Conservation (phyloP, 2,329 filamentous ascomycete genomes). For the Penicillium sp. region DNA sequence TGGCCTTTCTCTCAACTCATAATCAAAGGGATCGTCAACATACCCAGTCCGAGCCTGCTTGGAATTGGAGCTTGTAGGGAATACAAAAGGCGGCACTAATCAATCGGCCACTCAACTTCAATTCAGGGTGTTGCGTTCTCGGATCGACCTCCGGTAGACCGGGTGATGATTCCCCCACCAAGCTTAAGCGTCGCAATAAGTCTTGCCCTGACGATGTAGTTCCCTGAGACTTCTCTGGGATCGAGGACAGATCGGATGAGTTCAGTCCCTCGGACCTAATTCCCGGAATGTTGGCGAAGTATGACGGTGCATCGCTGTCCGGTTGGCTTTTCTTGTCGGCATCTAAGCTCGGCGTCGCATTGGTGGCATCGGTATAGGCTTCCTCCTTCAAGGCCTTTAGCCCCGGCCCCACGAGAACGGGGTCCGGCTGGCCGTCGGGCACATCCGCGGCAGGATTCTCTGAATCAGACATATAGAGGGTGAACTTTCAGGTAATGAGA, state of each 20-base stretch:
- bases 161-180: conserved; percentile 40
- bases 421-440: conserved; percentile 31
- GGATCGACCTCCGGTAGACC: conserved; percentile 53
- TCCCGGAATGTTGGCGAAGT: conserved; percentile 30
- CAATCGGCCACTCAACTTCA: conserved; percentile 61
- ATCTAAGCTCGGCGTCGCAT: conserved; percentile 28
- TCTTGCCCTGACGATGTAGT: conserved; percentile 51
- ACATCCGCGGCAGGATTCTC: conserved; percentile 22
- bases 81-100: conserved; percentile 66
- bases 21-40: conserved; percentile 12
- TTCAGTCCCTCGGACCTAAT: conserved; percentile 17
- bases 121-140: conserved; percentile 54
- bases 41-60: conserved; percentile 58
- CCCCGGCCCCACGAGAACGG: conserved; percentile 30
- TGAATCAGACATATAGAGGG: conserved; percentile 25
- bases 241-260: conserved; percentile 22
- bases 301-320: conserved; percentile 26
- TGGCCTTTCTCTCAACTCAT: background rate
- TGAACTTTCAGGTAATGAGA: background rate
- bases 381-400: conserved; percentile 26
- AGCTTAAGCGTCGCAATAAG: conserved; percentile 54
- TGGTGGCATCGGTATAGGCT: conserved; percentile 29
- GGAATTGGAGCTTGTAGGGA: conserved; percentile 59
- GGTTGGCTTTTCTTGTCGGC: conserved; percentile 21
- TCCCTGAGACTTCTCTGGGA: conserved; percentile 44